These are phyloP conservation scores for Marasmius tenuissimus DNA, from an alignment of 1,284 basidiomycete genomes.

Conservation along the genomic window DNA sequence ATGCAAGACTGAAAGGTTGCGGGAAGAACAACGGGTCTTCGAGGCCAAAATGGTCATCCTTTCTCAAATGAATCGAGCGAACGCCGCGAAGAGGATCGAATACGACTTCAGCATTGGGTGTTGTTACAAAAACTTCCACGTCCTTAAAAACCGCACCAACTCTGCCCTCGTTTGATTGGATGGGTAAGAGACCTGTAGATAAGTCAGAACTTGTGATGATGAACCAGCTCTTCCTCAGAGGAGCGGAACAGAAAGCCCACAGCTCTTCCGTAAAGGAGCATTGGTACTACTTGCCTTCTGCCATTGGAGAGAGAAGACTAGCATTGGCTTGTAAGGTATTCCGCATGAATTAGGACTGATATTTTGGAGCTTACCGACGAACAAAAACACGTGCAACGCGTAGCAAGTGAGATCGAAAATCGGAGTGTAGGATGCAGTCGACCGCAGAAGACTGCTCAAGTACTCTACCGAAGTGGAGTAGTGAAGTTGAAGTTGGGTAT, in stretches of 20 bases:
- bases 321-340: neutral
- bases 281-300: neutral
- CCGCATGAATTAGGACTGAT: neutral
- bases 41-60: neutral
- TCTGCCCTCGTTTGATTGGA: neutral
- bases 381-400: too few relatives aligned
- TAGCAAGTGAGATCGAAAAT: neutral
- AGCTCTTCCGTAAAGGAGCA: neutral
- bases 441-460: neutral
- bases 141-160: neutral
- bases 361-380: neutral
- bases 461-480: neutral
- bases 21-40: neutral
- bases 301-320: neutral
- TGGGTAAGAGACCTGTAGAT: neutral
- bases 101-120: neutral
- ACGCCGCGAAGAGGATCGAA: neutral
- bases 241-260: neutral
- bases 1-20: neutral
- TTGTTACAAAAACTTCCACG: neutral
- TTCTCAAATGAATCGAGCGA: neutral
- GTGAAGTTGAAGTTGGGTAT: neutral
- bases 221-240: neutral
- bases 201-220: neutral
- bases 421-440: neutral